Evolutionary conservation across 2,329 filamentous ascomycete genomes (phyloP), one percentile per base, ranked within the genome.

Genomic region (Aspergillus sp.): DNA sequence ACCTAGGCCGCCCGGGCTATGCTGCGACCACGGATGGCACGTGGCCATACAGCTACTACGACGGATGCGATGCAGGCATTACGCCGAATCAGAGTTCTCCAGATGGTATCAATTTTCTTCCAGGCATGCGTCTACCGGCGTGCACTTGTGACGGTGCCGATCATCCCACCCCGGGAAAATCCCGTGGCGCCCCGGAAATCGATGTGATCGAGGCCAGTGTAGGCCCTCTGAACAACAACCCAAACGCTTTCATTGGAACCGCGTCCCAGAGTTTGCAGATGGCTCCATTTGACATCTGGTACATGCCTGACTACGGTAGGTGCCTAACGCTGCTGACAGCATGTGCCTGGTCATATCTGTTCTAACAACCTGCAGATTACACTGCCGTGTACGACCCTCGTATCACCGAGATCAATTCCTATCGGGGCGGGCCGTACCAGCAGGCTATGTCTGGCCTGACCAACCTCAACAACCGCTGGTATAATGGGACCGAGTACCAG

Each of bases 31-130:
- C 88, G 0, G 88, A 91, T 63, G 89, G 89, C 4, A 80, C 90
- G 73, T 91, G 89, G 89, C 89, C 89, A 0, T 91, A 91, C 77
- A 89, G 86, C 66, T 91, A 91, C 70, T 81, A 86, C 65, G 83
- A 90, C 66, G 75, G 82, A 47, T 91, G 89, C 68, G 89, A 91
- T 72, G 81, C 82, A 23, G 89, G 89, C 25, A 91, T 91, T 64
- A 91, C 89, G 2, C 81, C 87, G 6, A 91, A 91, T 67, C 89
- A 91, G 70, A 90, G 88, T 67, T 84, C 86, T 15, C 76, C 83
- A 1, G 87, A 89, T 70, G 89, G 89, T 38, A 76, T 90, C 53
- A 90, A 81, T 71, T 87, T 76, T 65, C 79, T 91, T 1, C 89
- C 89, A 10, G 89, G 89, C 23, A 90, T 91, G 87, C 82, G 84